phyloP scores from a whole-genome alignment of 768 basidiomycete species.

The Suillus fuscotomentosus region DNA sequence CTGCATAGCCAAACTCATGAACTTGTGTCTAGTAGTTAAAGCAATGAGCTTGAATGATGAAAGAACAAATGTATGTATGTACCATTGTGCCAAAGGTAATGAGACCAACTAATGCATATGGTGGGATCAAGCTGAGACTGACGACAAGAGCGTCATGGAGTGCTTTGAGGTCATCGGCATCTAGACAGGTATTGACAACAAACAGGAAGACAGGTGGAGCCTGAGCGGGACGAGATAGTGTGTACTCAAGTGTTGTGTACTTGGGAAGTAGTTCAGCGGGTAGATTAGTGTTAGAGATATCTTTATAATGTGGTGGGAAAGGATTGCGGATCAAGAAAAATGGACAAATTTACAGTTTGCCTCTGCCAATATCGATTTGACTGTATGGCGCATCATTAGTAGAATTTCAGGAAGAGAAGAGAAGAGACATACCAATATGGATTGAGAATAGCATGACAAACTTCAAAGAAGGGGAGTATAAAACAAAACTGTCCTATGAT shows the following conservation, averaged over 20 bases:
- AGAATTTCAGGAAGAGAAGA: neutral
- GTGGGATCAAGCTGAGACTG: conserved; percentile 89
- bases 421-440: conserved; percentile 79
- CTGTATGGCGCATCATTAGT: conserved; percentile 39
- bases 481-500: too few species aligned
- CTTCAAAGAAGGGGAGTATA: too few species aligned
- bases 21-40: conserved; percentile 75
- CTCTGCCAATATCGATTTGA: conserved; percentile 97
- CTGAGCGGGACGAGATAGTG: conserved; percentile 84
- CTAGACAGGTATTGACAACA: conserved; percentile 95
- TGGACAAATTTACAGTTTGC: conserved; percentile 99
- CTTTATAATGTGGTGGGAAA: conserved; percentile 98
- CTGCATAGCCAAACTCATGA: conserved; percentile 94
- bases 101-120: conserved; percentile 91
- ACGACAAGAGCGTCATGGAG: conserved; percentile 93
- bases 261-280: conserved; percentile 95
- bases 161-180: conserved; percentile 94
- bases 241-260: conserved; percentile 99
- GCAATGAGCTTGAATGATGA: neutral
- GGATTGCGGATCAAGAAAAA: conserved; percentile 97
- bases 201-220: conserved; percentile 97
- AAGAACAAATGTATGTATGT: neutral
- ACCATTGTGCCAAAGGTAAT: conserved; percentile 84
- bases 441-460: conserved; percentile 88
- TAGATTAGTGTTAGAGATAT: conserved; percentile 94